Evolutionary conservation across 192 early-diverging fungal species (phyloP).

Genomic region (Entophlyctis luteolus): DNA sequence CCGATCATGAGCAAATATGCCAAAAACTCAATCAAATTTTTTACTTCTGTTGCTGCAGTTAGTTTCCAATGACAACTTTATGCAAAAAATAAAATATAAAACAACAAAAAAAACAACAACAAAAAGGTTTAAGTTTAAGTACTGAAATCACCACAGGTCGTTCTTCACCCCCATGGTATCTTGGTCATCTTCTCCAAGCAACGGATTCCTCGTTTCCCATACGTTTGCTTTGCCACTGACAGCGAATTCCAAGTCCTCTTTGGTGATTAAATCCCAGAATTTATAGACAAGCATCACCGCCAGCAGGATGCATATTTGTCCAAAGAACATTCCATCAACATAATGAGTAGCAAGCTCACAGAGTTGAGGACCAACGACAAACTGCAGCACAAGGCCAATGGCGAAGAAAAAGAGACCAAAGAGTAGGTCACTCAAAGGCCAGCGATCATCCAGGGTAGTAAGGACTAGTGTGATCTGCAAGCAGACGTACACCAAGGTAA

Average conservation of each 20-base stretch:
- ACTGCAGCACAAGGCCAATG: constrained; percentile 78
- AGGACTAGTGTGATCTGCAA: constrained; percentile 92
- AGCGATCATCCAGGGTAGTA: constrained; percentile 91
- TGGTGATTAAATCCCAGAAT: constrained; percentile 98
- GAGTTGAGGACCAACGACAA: constrained; percentile 74
- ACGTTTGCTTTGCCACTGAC: constrained; percentile 78
- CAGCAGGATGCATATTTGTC: constrained; percentile 80
- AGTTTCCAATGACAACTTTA: too few species aligned
- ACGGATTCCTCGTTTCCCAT: constrained; percentile 76
- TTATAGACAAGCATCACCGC: constrained; percentile 99
- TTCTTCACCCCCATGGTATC: background rate
- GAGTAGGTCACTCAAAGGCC: constrained; percentile 89
- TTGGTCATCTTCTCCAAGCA: constrained; percentile 43
- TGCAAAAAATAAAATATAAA: too few species aligned
- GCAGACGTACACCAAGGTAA: constrained; percentile 80
- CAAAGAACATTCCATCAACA: constrained; percentile 96
- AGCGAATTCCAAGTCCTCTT: constrained; percentile 95
- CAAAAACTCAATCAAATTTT: too few species aligned
- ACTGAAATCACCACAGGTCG: too few species aligned
- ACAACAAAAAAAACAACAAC: too few species aligned
- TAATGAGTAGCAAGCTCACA: constrained; percentile 91
- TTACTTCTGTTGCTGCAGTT: too few species aligned
- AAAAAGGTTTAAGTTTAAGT: too few species aligned
- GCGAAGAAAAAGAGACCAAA: constrained; percentile 86
- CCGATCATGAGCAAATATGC: too few species aligned